Base-by-base conservation (phyloP, 192 early-diverging fungal genomes). In the Mortierella alpina region DNA sequence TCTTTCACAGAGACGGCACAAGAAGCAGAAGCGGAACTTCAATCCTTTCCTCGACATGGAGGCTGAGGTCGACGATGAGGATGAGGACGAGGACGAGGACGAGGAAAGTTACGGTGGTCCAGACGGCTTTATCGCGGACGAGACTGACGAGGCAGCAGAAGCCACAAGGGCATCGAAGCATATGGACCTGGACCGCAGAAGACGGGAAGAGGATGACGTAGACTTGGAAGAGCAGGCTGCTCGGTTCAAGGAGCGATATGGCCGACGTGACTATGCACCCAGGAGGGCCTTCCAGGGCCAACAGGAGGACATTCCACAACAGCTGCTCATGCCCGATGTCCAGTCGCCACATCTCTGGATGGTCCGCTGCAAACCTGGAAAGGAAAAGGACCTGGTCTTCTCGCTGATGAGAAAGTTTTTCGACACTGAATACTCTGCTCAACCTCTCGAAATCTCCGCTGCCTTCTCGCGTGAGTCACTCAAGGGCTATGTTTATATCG, bases 311-410 rank as follows among this genome's bases (percentile, higher is more conserved):
- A 89, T 93, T 50, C 95, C 95, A 15, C 93, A 94, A 68, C 79
- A 89, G 50, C 82, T 96, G 66, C 88, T 97, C 18, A 86, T 96
- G 63, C 95, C 97, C 0, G 91, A 91, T 47, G 92, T 96, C 47
- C 85, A 91, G 58, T 94, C 97, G 73, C 97, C 98, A 58, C 93
- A 94, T 66, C 82, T 98, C 62, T 99, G 96, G 95, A 89, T 96
- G 81, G 89, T 95, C 60, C 84, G 89, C 59, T 97, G 96, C 80
- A 90, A 89, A 84, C 89, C 87, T 41, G 97, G 96, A 46, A 93
- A 93, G 68, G 98, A 99, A 84, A 92, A 88, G 63, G 95, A 96
- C 49, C 82, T 95, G n/a, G 90, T 98, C 66, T 84, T 94, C 54
- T 86, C 88, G 5, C 81, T 96, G 22, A 94, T 95, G 87, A 85